Evolutionary conservation across 2,329 filamentous ascomycete genomes (phyloP).

Genomic region (Chalaropsis thielavioides): DNA sequence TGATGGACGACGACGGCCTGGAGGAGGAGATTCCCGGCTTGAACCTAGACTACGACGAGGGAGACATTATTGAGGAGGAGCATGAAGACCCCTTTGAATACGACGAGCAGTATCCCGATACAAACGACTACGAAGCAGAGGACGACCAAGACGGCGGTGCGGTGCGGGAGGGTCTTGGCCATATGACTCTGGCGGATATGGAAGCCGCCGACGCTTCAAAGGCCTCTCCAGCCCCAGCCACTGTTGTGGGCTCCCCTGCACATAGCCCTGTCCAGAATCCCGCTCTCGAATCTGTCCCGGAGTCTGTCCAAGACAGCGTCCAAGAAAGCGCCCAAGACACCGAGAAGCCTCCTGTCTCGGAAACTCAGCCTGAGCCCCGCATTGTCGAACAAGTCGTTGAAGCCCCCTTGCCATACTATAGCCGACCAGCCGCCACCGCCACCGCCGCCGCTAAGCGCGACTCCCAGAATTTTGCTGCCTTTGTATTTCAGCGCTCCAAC

Average conservation of each 20-base stretch:
- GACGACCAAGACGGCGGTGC: conserved; percentile 33
- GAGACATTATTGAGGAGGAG: conserved; percentile 26
- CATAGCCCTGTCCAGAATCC: neutral
- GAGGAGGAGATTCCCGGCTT: conserved; percentile 53
- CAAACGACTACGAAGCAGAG: conserved; percentile 22
- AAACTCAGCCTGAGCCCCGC: neutral
- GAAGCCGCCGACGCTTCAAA: conserved; percentile 4
- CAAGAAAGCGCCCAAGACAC: neutral
- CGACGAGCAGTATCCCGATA: conserved; percentile 21
- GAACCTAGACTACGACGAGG: conserved; percentile 34
- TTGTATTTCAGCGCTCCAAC: conserved; percentile 42
- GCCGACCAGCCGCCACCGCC: neutral
- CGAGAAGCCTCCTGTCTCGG: neutral
- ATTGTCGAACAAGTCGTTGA: conserved; percentile 14
- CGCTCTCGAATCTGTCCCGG: neutral
- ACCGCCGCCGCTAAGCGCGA: conserved; percentile 3
- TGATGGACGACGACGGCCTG: conserved; percentile 49
- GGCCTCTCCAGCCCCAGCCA: neutral
- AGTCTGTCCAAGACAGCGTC: neutral
- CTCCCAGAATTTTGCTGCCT: conserved; percentile 43
- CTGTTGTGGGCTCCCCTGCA: neutral
- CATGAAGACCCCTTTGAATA: conserved; percentile 23
- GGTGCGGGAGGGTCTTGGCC: conserved; percentile 21
- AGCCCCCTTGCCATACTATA: neutral
- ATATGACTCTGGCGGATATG: conserved; percentile 17